These are phyloP conservation scores for Pseudogymnoascus sp. DNA, from an alignment of 2,329 filamentous ascomycete species.

Conservation along the genomic window DNA sequence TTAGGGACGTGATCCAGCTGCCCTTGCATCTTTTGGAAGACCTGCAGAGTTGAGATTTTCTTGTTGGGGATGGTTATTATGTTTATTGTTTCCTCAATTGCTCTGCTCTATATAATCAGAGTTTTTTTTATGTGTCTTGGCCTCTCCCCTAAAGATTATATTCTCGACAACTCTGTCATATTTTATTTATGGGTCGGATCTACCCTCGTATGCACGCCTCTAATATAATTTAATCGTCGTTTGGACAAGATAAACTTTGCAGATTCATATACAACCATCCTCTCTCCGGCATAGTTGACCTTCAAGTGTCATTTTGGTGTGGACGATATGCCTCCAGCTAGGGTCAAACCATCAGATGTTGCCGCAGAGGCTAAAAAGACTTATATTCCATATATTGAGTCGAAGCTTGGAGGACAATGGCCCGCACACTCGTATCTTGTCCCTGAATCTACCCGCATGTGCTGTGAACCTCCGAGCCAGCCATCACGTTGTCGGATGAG, in stretches of 20 bases:
- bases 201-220: not conserved
- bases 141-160: not conserved
- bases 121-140: not conserved
- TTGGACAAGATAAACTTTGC: not conserved
- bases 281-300: not conserved
- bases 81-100: not conserved
- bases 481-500: constrained; percentile 14
- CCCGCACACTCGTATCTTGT: constrained; percentile 50
- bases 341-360: constrained; percentile 60
- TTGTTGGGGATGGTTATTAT: not conserved
- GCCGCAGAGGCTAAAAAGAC: constrained; percentile 65
- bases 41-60: constrained; percentile 1
- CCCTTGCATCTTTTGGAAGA: not conserved
- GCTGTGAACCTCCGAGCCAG: constrained; percentile 14
- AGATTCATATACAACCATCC: not conserved
- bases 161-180: not conserved
- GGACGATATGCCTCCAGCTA: constrained; percentile 47
- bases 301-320: not conserved
- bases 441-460: constrained; percentile 11
- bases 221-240: not conserved
- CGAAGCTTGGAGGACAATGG: constrained; percentile 48
- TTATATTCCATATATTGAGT: constrained; percentile 59
- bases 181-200: constrained; percentile 5
- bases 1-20: not conserved
- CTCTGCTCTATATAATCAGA: not conserved